These are phyloP conservation scores for Lichtheimia ornata DNA, from an alignment of 371 early-diverging fungal genomes.

Conservation along the genomic window DNA sequence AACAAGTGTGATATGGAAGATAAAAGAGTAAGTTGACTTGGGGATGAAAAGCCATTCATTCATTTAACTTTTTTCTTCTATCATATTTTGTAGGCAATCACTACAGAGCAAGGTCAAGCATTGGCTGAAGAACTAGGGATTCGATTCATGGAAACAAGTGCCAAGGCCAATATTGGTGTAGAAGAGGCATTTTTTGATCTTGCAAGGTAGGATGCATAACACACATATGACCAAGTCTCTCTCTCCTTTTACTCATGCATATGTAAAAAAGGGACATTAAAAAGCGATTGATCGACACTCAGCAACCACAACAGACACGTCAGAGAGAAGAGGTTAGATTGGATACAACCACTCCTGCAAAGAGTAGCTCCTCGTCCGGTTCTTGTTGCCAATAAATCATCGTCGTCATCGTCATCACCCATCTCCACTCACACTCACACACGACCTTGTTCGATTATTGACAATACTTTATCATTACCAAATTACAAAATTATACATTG, in stretches of 20 bases:
- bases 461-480: no score
- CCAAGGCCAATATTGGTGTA: constrained; percentile 96
- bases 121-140: constrained; percentile 88
- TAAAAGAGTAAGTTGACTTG: constrained; percentile 68
- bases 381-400: constrained; percentile 25
- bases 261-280: constrained; percentile 42
- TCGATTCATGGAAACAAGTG: constrained; percentile 94
- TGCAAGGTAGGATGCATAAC: constrained; percentile 69
- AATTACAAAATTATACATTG: no score
- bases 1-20: constrained; percentile 97
- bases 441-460: neutral
- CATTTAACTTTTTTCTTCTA: no score
- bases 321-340: constrained; percentile 49
- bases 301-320: constrained; percentile 51
- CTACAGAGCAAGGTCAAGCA: constrained; percentile 79
- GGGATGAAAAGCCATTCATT: neutral
- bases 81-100: constrained; percentile 56
- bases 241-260: constrained; percentile 1
- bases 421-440: constrained; percentile 8
- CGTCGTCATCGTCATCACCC: neutral
- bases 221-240: neutral
- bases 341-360: constrained; percentile 31
- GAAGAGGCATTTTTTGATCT: constrained; percentile 97
- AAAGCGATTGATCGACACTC: constrained; percentile 53
- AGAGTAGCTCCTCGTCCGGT: constrained; percentile 23